A percentile compares a stretch with the other conserved stretches of the same genome.
These are phyloP conservation scores for Blastobotrys robertii DNA, from an alignment of 805 yeast genomes.

Conservation along the genomic window DNA sequence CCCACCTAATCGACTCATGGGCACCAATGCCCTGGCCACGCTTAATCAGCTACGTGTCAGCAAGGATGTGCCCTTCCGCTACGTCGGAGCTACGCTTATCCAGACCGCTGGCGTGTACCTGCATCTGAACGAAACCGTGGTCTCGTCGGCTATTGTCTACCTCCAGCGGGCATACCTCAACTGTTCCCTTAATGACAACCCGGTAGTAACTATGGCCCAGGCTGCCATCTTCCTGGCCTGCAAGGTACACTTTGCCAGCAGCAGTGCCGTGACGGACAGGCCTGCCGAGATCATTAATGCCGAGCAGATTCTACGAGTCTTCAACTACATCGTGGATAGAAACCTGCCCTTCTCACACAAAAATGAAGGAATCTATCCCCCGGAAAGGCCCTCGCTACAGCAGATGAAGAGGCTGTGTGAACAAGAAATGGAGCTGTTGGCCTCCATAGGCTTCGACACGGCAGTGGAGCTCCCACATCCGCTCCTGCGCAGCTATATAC, in stretches of 20 bases:
- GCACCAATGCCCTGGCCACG: too few species aligned
- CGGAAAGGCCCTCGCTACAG: background rate
- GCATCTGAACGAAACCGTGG: slow-evolving; percentile 4
- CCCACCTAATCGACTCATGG: too few species aligned
- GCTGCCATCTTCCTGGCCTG: background rate
- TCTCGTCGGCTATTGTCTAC: slow-evolving; percentile 8
- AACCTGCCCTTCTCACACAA: too few species aligned
- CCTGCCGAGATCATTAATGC: too few species aligned
- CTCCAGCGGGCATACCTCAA: slow-evolving; percentile 6
- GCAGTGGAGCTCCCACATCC: slow-evolving; percentile 8
- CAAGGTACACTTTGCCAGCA: background rate
- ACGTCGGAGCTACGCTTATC: background rate
- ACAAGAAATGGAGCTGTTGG: slow-evolving; percentile 9
- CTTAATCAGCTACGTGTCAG: too few species aligned
- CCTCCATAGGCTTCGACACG: slow-evolving; percentile 10
- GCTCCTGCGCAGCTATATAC: slow-evolving; percentile 11
- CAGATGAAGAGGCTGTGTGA: background rate
- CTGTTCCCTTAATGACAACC: slow-evolving; percentile 1
- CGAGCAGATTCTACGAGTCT: too few species aligned
- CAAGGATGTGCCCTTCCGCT: too few species aligned
- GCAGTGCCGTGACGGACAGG: too few species aligned
- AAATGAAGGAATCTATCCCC: too few species aligned
- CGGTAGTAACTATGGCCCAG: background rate
- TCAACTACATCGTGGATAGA: too few species aligned
- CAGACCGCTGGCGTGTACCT: slow-evolving; percentile 9